These are phyloP conservation scores for Phaffia tasmanica DNA, from an alignment of 768 basidiomycete species.

Conservation along the genomic window DNA sequence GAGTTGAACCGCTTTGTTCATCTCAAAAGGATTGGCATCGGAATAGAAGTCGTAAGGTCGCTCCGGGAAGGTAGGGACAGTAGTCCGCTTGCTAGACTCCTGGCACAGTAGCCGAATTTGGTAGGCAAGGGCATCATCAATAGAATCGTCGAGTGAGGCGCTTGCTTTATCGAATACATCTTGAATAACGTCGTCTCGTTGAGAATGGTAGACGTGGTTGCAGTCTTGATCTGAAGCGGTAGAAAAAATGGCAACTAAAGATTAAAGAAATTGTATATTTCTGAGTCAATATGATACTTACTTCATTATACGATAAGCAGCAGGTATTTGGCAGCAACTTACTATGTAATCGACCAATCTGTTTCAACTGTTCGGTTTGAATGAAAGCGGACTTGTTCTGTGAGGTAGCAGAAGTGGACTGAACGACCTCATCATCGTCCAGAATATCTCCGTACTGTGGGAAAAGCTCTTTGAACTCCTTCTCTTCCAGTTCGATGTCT, in stretches of 20 bases:
- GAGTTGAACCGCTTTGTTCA: slow-evolving; percentile 50
- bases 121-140: slow-evolving; percentile 20
- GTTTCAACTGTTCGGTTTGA: slow-evolving; percentile 24
- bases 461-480: slow-evolving; percentile 73
- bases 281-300: background rate
- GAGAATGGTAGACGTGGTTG: slow-evolving; percentile 9
- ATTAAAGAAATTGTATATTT: background rate
- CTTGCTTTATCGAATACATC: slow-evolving; percentile 15
- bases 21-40: slow-evolving; percentile 63
- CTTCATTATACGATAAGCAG: background rate
- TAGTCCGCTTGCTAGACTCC: background rate
- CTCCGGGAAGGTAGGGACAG: slow-evolving; percentile 6
- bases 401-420: background rate
- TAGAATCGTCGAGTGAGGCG: slow-evolving; percentile 16
- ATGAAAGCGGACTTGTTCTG: slow-evolving; percentile 15
- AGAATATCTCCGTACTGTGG: slow-evolving; percentile 60
- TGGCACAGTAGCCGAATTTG: slow-evolving; percentile 19
- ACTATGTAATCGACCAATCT: slow-evolving; percentile 26
- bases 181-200: slow-evolving; percentile 22
- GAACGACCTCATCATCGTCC: slow-evolving; percentile 20
- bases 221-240: background rate
- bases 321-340: background rate
- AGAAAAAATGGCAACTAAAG: slow-evolving; percentile 19
- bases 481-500: slow-evolving; percentile 68
- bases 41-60: slow-evolving; percentile 61